Conservation (phyloP, 177 flowering plant species). For the Vitis hybrid region DNA sequence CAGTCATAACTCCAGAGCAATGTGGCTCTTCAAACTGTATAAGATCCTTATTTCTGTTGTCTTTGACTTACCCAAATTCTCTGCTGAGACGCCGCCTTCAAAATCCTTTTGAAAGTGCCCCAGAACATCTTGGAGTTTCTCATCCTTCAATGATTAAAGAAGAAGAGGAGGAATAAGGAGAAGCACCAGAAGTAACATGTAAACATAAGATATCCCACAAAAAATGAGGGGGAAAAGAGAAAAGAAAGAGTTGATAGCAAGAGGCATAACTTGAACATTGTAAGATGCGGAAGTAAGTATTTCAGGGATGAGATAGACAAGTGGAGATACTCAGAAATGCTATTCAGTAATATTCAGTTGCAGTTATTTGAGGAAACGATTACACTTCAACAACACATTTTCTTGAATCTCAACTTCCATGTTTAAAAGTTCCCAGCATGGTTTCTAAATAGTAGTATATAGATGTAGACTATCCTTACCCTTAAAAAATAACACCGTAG, state of each 20-base stretch:
- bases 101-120: constrained; percentile 93
- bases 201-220: background rate
- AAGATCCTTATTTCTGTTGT: constrained; percentile 2
- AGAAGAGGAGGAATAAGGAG: background rate
- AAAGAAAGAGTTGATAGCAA: background rate
- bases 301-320: background rate
- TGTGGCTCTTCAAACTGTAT: background rate
- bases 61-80: constrained; percentile 73
- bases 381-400: background rate
- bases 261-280: background rate
- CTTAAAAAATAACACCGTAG: background rate
- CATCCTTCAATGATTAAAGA: constrained; percentile 54
- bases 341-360: background rate
- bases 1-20: background rate
- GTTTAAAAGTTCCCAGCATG: background rate
- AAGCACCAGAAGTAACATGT: background rate
- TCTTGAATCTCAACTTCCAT: background rate
- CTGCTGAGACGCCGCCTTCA: constrained; percentile 84
- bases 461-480: background rate
- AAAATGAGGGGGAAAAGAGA: background rate
- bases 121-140: constrained; percentile 68
- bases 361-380: background rate
- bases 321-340: background rate
- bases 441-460: background rate
- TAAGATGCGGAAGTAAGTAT: background rate